phyloP scores from a whole-genome alignment of 768 basidiomycete genomes.

The Imleria badia region DNA sequence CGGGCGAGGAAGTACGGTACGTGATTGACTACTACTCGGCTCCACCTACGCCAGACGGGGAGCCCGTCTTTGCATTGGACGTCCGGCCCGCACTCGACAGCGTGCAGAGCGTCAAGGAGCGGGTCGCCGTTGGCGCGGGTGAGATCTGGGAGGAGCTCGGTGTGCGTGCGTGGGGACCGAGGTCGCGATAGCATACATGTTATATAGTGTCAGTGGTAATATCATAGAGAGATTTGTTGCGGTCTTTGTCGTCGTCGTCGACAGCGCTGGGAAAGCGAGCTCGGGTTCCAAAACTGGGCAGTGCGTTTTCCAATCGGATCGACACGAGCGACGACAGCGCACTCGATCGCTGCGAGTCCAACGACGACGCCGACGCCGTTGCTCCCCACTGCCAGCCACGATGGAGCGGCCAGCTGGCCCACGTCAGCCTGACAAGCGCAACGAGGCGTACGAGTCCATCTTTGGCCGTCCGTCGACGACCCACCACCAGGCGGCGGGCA shows the following conservation, averaged over 20 bases:
- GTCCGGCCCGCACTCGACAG: slow-evolving; percentile 94
- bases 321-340: background rate
- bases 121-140: slow-evolving; percentile 67
- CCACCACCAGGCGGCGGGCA: slow-evolving; percentile 42
- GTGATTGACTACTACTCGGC: slow-evolving; percentile 99
- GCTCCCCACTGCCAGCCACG: slow-evolving; percentile 4
- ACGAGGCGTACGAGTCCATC: slow-evolving; percentile 83
- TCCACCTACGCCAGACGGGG: slow-evolving; percentile 84
- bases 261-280: slow-evolving; percentile 8
- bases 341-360: slow-evolving; percentile 7
- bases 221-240: background rate
- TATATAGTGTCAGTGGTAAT: slow-evolving; percentile 6
- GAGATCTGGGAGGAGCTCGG: slow-evolving; percentile 58
- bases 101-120: slow-evolving; percentile 69
- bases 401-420: slow-evolving; percentile 64
- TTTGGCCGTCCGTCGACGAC: slow-evolving; percentile 71
- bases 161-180: slow-evolving; percentile 28
- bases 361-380: slow-evolving; percentile 3
- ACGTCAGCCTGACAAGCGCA: slow-evolving; percentile 65
- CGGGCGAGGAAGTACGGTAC: slow-evolving; percentile 86
- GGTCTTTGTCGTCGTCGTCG: slow-evolving; percentile 5
- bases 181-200: slow-evolving; percentile 9
- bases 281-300: slow-evolving; percentile 24
- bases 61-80: slow-evolving; percentile 93
- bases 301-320: slow-evolving; percentile 9